These are phyloP conservation scores for Chrysanthemum makinoi DNA, from an alignment of 129 eudicot species.

Conservation along the genomic window DNA sequence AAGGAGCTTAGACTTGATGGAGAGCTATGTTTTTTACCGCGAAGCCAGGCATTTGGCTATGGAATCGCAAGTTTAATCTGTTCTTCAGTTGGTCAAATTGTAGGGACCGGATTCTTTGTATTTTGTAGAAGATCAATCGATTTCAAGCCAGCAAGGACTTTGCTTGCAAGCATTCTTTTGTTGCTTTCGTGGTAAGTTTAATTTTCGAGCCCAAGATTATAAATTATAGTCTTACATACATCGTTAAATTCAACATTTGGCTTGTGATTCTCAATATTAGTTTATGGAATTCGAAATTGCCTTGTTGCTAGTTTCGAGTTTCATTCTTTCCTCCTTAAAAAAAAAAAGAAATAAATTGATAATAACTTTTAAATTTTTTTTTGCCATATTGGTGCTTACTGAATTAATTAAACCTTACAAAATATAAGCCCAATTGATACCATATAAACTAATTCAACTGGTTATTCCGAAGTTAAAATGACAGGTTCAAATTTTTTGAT, in stretches of 20 bases:
- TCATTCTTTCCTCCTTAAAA: no score
- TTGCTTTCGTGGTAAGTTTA: constrained; percentile 58
- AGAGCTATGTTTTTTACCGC: constrained; percentile 56
- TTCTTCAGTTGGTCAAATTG: constrained; percentile 41
- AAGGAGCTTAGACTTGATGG: constrained; percentile 65
- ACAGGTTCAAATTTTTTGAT: no score
- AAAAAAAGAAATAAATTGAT: no score
- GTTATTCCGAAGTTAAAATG: no score
- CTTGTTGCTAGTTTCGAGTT: no score
- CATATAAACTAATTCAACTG: no score
- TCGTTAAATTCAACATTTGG: background rate
- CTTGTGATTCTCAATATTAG: background rate
- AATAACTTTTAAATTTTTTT: no score
- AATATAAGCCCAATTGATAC: no score
- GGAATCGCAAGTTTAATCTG: constrained; percentile 66
- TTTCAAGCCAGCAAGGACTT: constrained; percentile 36
- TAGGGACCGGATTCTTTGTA: constrained; percentile 43
- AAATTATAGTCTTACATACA: background rate
- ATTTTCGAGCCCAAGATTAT: background rate
- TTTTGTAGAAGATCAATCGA: constrained; percentile 27
- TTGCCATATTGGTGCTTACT: no score
- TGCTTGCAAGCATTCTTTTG: constrained; percentile 38
- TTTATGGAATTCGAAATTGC: background rate
- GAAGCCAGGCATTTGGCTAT: constrained; percentile 52
- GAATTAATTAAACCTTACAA: no score